Base-by-base conservation (phyloP, 2,329 filamentous ascomycete species). In the Cladobotryum protrusum region DNA sequence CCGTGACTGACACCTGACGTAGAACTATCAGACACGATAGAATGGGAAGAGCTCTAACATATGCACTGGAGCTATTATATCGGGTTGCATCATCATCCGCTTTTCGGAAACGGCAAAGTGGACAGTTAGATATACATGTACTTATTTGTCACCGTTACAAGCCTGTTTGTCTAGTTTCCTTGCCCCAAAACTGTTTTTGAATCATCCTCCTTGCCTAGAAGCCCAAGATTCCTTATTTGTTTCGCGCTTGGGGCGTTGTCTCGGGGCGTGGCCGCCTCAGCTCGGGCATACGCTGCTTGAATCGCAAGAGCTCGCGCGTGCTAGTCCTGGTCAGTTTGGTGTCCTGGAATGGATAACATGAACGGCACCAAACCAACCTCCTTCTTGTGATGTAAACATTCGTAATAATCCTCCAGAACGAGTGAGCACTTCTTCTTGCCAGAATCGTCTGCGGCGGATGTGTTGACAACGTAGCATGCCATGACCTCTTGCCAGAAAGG, bases 401-500 rank as follows among this genome's bases (percentile, higher is more conserved):
- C 93, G 69, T 96, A 95, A 77, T 99, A 99, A 69, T 99, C 93
- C 69, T 99, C 93, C 58, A 97, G 77, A 4, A 83, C 81, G 14
- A 87, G 85, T 15, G 79, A 74, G 69, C 95, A 99, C 74, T 95
- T 95, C 71, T 84, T 86, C 76, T 91, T 93, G 60, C 89, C 89
- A 14, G 83, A 81, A 59, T 82, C 77, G 64, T 91, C 86, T 49
- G 92, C 87, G 57, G 86, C 76, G 57, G 79, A 81, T 49, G 89
- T 89, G 76, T 97, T 97, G 67, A 96, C 85, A 54, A 96, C 90
- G 71, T 99, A 99, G 82, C 93, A 99, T 63, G 90, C 90, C 68
- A 99, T 87, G 58, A 97, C 84, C 74, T 99, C 93, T 75, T 99
- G 93, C 93, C 93, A 99, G 82, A 96, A 99, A 67, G 91, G 89